phyloP scores from a whole-genome alignment of 495 filamentous ascomycete genomes.

The Staphylotrichum longicolle region DNA sequence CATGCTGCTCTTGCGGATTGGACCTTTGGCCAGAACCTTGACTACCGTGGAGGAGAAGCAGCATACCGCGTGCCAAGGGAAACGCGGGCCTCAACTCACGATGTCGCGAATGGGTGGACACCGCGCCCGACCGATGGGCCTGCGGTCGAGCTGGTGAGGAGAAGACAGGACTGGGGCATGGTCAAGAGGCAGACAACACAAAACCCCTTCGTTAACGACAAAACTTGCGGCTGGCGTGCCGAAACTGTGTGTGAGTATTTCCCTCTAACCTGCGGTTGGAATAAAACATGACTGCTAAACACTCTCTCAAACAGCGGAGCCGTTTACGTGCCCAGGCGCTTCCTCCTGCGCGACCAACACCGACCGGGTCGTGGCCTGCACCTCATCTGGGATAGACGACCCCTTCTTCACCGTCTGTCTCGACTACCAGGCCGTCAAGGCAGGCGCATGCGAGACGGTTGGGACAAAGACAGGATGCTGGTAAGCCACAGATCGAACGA shows the following conservation, averaged over 20 bases:
- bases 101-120: slow-evolving; percentile 19
- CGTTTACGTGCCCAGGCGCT: slow-evolving; percentile 26
- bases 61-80: neutral
- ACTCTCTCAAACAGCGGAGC: slow-evolving; percentile 19
- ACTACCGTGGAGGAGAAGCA: neutral
- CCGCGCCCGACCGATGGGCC: slow-evolving; percentile 19
- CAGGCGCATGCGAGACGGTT: slow-evolving; percentile 25
- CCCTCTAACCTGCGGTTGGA: too few relatives aligned
- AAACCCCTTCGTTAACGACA: slow-evolving; percentile 32
- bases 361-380: slow-evolving; percentile 37
- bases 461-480: slow-evolving; percentile 40
- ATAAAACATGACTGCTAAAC: slow-evolving; percentile 7
- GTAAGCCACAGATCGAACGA: slow-evolving; percentile 20
- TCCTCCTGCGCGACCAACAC: slow-evolving; percentile 35
- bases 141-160: slow-evolving; percentile 11
- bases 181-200: slow-evolving; percentile 5
- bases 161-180: slow-evolving; percentile 16
- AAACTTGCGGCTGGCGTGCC: slow-evolving; percentile 41
- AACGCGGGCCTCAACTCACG: slow-evolving; percentile 13
- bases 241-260: slow-evolving; percentile 34
- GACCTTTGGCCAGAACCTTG: slow-evolving; percentile 2
- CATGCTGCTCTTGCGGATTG: slow-evolving; percentile 10
- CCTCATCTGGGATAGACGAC: slow-evolving; percentile 12
- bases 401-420: slow-evolving; percentile 39
- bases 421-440: slow-evolving; percentile 32